Evolutionary conservation across 1,139 yeast genomes (phyloP).

Genomic region (Suzukiozyma palmioleophila): DNA sequence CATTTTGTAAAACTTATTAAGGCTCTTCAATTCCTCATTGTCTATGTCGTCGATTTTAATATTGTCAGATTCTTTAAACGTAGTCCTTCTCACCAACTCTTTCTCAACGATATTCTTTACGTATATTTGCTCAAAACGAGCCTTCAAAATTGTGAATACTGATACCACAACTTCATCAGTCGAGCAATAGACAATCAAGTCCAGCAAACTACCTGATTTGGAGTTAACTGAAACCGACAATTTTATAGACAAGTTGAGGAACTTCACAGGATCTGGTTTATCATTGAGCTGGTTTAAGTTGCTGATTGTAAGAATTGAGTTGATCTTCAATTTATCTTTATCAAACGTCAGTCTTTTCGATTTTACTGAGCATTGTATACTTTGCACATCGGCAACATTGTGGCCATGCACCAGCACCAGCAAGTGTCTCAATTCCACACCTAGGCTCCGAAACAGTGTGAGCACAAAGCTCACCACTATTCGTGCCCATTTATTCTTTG

Average conservation of each 20-base stretch:
- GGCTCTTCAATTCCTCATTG: constrained; percentile 2
- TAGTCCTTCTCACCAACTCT: background rate
- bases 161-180: constrained; percentile 1
- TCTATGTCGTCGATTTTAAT: background rate
- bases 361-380: background rate
- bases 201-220: background rate
- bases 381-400: background rate
- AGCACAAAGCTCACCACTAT: background rate
- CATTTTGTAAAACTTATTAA: constrained; percentile 8
- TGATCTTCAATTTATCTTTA: background rate
- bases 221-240: background rate
- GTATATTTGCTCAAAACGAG: background rate
- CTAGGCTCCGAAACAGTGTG: background rate
- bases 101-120: background rate
- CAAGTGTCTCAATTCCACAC: background rate
- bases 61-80: background rate
- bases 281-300: background rate
- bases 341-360: background rate
- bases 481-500: background rate
- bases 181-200: background rate
- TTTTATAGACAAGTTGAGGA: background rate
- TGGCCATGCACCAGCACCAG: background rate
- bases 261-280: background rate
- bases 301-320: background rate
- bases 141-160: background rate